Base-by-base conservation (phyloP, 257 asterid genomes). In the Petunia secreta region DNA sequence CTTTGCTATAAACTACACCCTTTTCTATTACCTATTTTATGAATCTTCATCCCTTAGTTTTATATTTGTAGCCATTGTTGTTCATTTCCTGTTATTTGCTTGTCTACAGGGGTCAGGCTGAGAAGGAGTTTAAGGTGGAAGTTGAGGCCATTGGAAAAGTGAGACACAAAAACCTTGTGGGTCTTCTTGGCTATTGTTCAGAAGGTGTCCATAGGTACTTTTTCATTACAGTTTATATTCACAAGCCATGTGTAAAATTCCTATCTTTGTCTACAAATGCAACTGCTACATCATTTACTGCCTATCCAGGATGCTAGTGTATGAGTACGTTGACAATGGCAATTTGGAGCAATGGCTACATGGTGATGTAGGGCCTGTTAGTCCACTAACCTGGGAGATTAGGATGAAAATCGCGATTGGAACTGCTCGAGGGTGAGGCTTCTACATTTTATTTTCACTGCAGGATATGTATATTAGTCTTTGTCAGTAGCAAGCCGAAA, bases 131-230 rank as follows among this genome's bases (percentile, higher is more conserved):
- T 75, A 96, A 89, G 87, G 98, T 94, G 81, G 98, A 96, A 88
- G 99, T 96, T 83, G 99, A 96, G 85, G 98, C 98, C 84, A 94
- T 96, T 85, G 98, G 99, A 62, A 91, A 91, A 90, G 98, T 94
- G 82, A 92, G 92, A 85, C 99, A 96, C 90, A 96, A 96, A 86
- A 96, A 96, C 89, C 98, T 96, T 50, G 99, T 91, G 5, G 94
- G 98, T 81, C 89, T 96, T 83, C 67, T 92, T 76, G 99, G 98
- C 54, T 94, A 87, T 85, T 96, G 98, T 87, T 97, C 97, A 55
- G 98, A 96, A 83, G 98, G 98, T 77, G 84, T 90, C 84, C 92
- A 86, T 83, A 89, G 99, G 99, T 94, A 87, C 48, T 64, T 4
- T 41, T 57, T 62, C 15, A 79, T 55, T 67, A 11, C 62, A 54